Evolutionary conservation across 352 stramenopile genomes (phyloP).

Genomic region (Phytophthora hybrid): DNA sequence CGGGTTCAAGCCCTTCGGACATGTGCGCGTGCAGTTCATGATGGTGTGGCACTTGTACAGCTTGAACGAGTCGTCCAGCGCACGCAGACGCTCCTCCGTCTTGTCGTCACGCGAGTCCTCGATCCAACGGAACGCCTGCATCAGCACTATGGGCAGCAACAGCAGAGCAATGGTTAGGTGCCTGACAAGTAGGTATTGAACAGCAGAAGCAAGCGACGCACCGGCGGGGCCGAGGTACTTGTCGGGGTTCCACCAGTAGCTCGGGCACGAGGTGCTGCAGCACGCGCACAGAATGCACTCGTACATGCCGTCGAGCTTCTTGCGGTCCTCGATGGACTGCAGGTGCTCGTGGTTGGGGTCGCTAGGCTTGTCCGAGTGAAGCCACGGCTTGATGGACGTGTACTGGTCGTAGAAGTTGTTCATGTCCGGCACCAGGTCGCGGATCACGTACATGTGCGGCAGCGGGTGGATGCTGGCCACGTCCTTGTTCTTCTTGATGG

Average conservation of each 20-base stretch:
- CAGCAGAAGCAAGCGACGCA: slow-evolving; percentile 31
- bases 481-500: slow-evolving; percentile 95
- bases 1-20: slow-evolving; percentile 99
- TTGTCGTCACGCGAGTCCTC: slow-evolving; percentile 98
- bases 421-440: slow-evolving; percentile 99
- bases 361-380: slow-evolving; percentile 94
- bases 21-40: slow-evolving; percentile 99
- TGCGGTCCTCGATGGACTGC: slow-evolving; percentile 96
- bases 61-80: slow-evolving; percentile 99
- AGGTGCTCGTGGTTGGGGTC: slow-evolving; percentile 88
- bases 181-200: neutral
- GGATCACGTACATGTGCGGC: slow-evolving; percentile 99
- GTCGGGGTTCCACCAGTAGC: slow-evolving; percentile 99
- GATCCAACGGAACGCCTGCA: slow-evolving; percentile 99
- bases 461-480: slow-evolving; percentile 99
- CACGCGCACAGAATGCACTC: slow-evolving; percentile 99
- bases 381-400: slow-evolving; percentile 99
- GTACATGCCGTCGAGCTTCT: slow-evolving; percentile 99
- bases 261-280: slow-evolving; percentile 98
- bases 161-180: slow-evolving; percentile 13
- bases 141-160: slow-evolving; percentile 70
- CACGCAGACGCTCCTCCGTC: slow-evolving; percentile 95
- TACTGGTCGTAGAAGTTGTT: slow-evolving; percentile 99
- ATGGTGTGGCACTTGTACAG: slow-evolving; percentile 99
- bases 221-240: slow-evolving; percentile 94